These are phyloP conservation scores for Basidiobolus meristosporus DNA, from an alignment of 371 early-diverging fungal species.

Conservation along the genomic window DNA sequence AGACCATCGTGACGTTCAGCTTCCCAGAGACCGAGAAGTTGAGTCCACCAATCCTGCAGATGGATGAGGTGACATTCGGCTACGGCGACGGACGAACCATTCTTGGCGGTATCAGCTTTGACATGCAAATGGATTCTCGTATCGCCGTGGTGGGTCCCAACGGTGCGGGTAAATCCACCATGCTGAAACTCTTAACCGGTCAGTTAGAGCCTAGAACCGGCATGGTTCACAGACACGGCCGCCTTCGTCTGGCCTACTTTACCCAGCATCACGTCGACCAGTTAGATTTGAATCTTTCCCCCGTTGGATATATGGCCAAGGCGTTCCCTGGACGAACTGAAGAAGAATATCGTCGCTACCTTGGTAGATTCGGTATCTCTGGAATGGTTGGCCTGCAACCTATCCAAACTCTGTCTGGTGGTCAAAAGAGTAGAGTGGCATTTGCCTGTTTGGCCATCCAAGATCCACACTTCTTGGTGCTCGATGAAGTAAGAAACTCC, in stretches of 20 bases:
- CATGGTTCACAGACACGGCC: slow-evolving; percentile 76
- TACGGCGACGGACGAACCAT: slow-evolving; percentile 53
- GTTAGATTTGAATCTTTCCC: slow-evolving; percentile 58
- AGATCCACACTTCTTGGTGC: slow-evolving; percentile 88
- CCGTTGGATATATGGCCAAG: slow-evolving; percentile 74
- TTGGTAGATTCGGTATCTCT: slow-evolving; percentile 89
- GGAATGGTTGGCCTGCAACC: slow-evolving; percentile 88
- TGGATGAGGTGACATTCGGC: slow-evolving; percentile 78
- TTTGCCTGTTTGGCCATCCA: slow-evolving; percentile 87
- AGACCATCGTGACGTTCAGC: slow-evolving; percentile 61
- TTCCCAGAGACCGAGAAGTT: slow-evolving; percentile 81
- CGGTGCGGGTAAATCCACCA: slow-evolving; percentile 55
- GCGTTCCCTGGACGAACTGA: slow-evolving; percentile 81
- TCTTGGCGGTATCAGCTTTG: slow-evolving; percentile 64
- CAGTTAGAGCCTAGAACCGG: slow-evolving; percentile 57
- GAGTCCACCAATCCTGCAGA: slow-evolving; percentile 82
- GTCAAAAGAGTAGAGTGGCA: slow-evolving; percentile 93
- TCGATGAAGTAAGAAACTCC: slow-evolving; percentile 65
- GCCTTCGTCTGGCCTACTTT: slow-evolving; percentile 87
- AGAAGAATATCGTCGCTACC: slow-evolving; percentile 85
- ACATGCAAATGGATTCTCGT: slow-evolving; percentile 89
- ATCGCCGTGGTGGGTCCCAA: slow-evolving; percentile 72
- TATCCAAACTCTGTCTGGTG: slow-evolving; percentile 91
- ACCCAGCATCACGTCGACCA: slow-evolving; percentile 97
- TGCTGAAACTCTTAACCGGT: slow-evolving; percentile 78